Conservation (phyloP, 2,329 filamentous ascomycete species). For the Bipolaris gigantea region DNA sequence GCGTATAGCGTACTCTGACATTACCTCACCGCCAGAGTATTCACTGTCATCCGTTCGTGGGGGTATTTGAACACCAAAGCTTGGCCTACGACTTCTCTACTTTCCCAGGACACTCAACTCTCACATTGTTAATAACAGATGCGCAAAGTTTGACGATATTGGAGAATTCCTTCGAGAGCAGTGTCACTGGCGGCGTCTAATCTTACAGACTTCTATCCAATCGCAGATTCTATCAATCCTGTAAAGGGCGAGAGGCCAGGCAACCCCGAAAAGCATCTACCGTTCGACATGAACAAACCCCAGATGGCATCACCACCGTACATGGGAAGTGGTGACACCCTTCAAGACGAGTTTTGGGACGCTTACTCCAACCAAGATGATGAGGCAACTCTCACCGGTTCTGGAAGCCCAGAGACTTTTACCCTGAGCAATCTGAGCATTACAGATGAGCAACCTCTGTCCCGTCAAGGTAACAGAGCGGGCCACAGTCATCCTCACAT, state of each 20-base stretch:
- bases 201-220: not conserved
- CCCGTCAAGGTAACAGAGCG: not conserved
- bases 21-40: not conserved
- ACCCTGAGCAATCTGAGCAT: conserved; percentile 17
- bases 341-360: conserved; percentile 14
- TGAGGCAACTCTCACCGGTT: conserved; percentile 1
- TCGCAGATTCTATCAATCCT: conserved; percentile 5
- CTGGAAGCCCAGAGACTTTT: conserved; percentile 16
- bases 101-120: not conserved
- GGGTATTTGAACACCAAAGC: not conserved
- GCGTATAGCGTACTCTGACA: not conserved
- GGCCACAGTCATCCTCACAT: conserved; percentile 8
- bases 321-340: conserved; percentile 17
- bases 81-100: not conserved
- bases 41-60: not conserved
- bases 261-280: not conserved
- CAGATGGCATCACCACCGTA: conserved; percentile 7
- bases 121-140: not conserved
- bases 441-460: not conserved
- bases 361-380: conserved; percentile 6
- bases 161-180: not conserved
- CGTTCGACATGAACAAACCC: not conserved
- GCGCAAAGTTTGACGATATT: not conserved
- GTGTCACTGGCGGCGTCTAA: not conserved
- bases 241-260: not conserved